Evolutionary conservation across 441 rosid genomes (phyloP).

Genomic region (Arabidopsis hybrid): DNA sequence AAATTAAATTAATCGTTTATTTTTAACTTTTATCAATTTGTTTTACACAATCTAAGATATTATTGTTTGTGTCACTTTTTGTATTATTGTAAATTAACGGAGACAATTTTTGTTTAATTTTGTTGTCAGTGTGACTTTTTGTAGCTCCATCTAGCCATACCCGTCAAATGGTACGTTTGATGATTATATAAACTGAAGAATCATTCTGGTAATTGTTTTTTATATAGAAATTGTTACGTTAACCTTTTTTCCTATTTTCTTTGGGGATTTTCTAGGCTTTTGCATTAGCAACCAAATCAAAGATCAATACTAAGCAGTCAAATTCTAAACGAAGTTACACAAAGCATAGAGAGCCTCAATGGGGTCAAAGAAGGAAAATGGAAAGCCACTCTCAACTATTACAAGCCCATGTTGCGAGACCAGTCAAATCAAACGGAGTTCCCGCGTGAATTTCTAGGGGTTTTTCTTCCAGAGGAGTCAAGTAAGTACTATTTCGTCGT

Average conservation of each 20-base stretch:
- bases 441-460: constrained; percentile 81
- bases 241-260: background rate
- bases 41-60: background rate
- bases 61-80: background rate
- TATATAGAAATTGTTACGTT: background rate
- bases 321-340: constrained; percentile 77
- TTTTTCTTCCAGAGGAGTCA: constrained; percentile 78
- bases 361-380: constrained; percentile 86
- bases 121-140: background rate
- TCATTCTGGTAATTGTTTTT: background rate
- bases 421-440: constrained; percentile 57
- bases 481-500: constrained; percentile 77
- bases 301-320: constrained; percentile 80
- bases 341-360: constrained; percentile 77
- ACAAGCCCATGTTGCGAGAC: constrained; percentile 71
- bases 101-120: background rate
- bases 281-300: constrained; percentile 87
- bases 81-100: background rate
- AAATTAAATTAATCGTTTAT: no score
- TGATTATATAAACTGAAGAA: background rate
- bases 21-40: background rate
- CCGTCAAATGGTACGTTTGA: background rate
- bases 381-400: constrained; percentile 82
- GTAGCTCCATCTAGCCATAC: background rate
- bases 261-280: constrained; percentile 57